Evolutionary conservation across 257 asterid species (phyloP).

Genomic region (Pogostemon cablin): DNA sequence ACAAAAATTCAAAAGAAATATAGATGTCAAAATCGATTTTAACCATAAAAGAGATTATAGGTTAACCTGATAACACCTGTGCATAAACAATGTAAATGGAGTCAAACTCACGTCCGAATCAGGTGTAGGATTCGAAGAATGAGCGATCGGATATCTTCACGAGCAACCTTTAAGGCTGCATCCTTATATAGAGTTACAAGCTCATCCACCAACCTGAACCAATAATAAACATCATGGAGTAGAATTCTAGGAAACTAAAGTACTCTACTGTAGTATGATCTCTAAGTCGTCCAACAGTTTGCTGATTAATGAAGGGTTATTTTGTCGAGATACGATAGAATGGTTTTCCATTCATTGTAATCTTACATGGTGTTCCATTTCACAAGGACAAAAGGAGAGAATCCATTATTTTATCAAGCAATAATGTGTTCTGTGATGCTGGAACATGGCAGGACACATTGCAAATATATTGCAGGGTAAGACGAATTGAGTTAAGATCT

Average conservation of each 20-base stretch:
- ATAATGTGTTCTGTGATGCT: neutral
- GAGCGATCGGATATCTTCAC: constrained; percentile 70
- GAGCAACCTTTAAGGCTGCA: constrained; percentile 70
- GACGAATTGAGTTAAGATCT: neutral
- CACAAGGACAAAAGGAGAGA: neutral
- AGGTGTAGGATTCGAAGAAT: constrained; percentile 58
- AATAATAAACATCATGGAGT: constrained; percentile 19
- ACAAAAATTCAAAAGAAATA: constrained; percentile 14
- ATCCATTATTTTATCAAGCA: neutral
- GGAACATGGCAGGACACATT: neutral
- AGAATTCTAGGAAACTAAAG: constrained; percentile 1
- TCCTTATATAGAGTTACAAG: constrained; percentile 80
- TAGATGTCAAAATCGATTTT: constrained; percentile 3
- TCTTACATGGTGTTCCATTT: neutral
- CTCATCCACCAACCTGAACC: constrained; percentile 80
- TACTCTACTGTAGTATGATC: neutral
- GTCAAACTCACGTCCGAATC: constrained; percentile 61
- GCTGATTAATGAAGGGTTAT: neutral
- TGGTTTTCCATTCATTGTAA: neutral
- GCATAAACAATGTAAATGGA: constrained; percentile 1
- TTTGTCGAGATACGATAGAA: neutral
- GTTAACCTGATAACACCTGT: neutral
- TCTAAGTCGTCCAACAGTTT: neutral
- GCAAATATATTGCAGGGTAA: too few relatives aligned
- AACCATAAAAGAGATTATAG: constrained; percentile 3